Evolutionary conservation across 345 rosid genomes (phyloP).

Genomic region (Barbarea vulgaris): DNA sequence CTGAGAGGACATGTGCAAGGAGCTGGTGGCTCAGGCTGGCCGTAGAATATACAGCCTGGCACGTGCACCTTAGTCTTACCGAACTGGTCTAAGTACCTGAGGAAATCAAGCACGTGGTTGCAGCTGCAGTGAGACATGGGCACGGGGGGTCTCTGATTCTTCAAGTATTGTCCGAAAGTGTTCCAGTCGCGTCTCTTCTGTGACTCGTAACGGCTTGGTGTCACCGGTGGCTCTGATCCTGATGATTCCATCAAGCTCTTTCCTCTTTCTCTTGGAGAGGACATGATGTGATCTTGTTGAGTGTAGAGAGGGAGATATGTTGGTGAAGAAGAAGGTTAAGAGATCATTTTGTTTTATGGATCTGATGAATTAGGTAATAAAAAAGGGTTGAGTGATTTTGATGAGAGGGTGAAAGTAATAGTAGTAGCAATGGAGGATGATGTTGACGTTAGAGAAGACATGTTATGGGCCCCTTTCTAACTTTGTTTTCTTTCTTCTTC

Average conservation of each 20-base stretch:
- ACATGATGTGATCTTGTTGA: slow-evolving; percentile 32
- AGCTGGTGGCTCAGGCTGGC: slow-evolving; percentile 91
- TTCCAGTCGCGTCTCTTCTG: slow-evolving; percentile 86
- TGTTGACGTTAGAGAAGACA: slow-evolving; percentile 40
- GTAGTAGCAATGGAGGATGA: slow-evolving; percentile 30
- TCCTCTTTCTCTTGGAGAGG: slow-evolving; percentile 44
- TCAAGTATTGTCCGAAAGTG: slow-evolving; percentile 75
- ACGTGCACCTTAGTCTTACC: slow-evolving; percentile 86
- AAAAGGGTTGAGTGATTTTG: slow-evolving; percentile 31
- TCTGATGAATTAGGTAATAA: slow-evolving; percentile 31
- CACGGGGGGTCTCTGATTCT: slow-evolving; percentile 71
- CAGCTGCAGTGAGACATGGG: slow-evolving; percentile 63
- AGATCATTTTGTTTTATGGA: slow-evolving; percentile 30
- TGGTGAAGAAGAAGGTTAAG: slow-evolving; percentile 28
- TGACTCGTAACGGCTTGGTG: slow-evolving; percentile 77
- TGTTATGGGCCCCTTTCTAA: slow-evolving; percentile 31
- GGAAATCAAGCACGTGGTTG: slow-evolving; percentile 71
- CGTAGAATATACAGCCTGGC: slow-evolving; percentile 77
- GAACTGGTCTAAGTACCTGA: slow-evolving; percentile 75
- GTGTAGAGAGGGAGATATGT: slow-evolving; percentile 11
- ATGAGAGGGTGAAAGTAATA: slow-evolving; percentile 43
- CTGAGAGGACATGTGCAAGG: slow-evolving; percentile 85
- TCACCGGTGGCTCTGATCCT: slow-evolving; percentile 41
- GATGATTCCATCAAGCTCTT: slow-evolving; percentile 43
- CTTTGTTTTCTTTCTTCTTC: slow-evolving; percentile 17